These are phyloP conservation scores for Psidium guajava DNA, from an alignment of 345 rosid genomes.

Conservation along the genomic window DNA sequence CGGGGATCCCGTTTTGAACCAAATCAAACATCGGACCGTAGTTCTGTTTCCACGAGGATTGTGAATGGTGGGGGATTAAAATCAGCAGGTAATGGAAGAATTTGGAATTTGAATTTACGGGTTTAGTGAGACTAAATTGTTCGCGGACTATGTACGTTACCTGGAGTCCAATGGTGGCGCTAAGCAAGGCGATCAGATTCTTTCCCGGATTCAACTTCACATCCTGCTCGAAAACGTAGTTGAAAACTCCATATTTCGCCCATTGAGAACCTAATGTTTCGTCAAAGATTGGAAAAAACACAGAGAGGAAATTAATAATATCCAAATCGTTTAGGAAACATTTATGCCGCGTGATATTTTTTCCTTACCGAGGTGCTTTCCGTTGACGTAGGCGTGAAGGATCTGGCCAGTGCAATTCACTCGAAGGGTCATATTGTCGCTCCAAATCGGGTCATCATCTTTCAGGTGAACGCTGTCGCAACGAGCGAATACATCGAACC, in stretches of 20 bases:
- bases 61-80: not conserved
- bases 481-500: not conserved
- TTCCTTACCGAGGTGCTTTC: conserved; percentile 23
- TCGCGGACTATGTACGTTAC: conserved; percentile 4
- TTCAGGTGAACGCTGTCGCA: conserved; percentile 18
- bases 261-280: conserved; percentile 30
- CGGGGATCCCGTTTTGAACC: conserved; percentile 12
- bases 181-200: conserved; percentile 38
- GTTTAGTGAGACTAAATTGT: not conserved
- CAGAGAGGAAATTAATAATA: not conserved
- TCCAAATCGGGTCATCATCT: conserved; percentile 35
- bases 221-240: conserved; percentile 20
- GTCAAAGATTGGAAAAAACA: not conserved
- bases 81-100: too few species aligned
- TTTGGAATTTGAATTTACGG: not conserved
- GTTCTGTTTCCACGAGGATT: conserved; percentile 6
- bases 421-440: conserved; percentile 23
- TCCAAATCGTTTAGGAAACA: not conserved
- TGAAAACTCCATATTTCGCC: conserved; percentile 14
- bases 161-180: conserved; percentile 48
- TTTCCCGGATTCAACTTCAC: conserved; percentile 26
- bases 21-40: conserved; percentile 22
- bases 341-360: not conserved
- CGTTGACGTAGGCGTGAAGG: conserved; percentile 51
- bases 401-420: conserved; percentile 41